Percentiles rank a stretch among this genome's conserved stretches.
phyloP scores from a whole-genome alignment of 345 rosid genomes.

The Draba incana region DNA sequence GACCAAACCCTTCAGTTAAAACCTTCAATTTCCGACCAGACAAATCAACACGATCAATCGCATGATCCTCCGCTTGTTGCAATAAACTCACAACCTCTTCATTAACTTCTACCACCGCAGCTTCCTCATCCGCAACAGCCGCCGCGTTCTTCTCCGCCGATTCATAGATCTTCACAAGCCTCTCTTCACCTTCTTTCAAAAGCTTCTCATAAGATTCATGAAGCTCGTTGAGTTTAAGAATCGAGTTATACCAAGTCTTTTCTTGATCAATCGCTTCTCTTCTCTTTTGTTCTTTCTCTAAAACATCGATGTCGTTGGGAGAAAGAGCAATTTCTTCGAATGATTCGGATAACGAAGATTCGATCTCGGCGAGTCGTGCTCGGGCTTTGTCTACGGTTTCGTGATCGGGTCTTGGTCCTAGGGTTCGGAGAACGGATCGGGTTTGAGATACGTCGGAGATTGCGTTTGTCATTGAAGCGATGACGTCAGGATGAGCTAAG shows the following conservation, averaged over 20 bases:
- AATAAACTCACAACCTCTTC: conserved; percentile 68
- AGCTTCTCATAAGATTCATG: conserved; percentile 74
- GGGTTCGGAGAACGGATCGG: conserved; percentile 73
- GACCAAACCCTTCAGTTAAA: conserved; percentile 87
- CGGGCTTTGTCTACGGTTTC: conserved; percentile 82
- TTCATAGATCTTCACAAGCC: conserved; percentile 71
- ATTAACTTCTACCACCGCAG: conserved; percentile 45
- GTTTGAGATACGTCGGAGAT: conserved; percentile 78
- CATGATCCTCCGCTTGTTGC: conserved; percentile 56
- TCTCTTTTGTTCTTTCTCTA: conserved; percentile 62
- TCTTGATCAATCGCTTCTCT: conserved; percentile 65
- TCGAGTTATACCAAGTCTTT: conserved; percentile 48
- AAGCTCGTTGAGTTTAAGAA: conserved; percentile 79
- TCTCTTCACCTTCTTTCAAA: conserved; percentile 79
- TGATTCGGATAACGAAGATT: conserved; percentile 55
- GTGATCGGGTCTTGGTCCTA: conserved; percentile 94
- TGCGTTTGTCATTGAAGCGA: conserved; percentile 76
- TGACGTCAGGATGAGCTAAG: conserved; percentile 62
- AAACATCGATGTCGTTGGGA: conserved; percentile 53
- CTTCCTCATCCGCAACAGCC: conserved; percentile 36
- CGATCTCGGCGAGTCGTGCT: conserved; percentile 62
- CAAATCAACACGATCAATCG: conserved; percentile 72
- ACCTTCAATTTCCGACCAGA: conserved; percentile 56
- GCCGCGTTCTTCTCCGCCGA: conserved; percentile 47
- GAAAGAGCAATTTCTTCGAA: conserved; percentile 79